A percentile compares a stretch with the other conserved stretches of the same genome.
phyloP scores from a whole-genome alignment of 2,329 filamentous ascomycete genomes.

The Fusarium sp. region DNA sequence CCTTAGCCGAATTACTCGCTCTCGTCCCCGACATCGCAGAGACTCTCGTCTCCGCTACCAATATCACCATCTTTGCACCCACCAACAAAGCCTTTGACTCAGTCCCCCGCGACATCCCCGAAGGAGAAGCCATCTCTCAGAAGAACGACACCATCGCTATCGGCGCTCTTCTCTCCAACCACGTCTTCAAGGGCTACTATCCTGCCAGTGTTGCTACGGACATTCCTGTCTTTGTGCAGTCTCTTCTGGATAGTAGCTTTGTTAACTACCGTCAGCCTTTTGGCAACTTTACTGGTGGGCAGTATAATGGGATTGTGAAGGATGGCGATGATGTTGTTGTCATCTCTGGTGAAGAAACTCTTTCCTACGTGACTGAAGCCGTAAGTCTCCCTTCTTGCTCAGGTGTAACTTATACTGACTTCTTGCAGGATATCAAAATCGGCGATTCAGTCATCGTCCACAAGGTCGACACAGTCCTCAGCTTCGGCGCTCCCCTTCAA shows the following conservation, averaged over 20 bases:
- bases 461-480: conserved; percentile 46
- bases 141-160: conserved; percentile 48
- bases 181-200: conserved; percentile 49
- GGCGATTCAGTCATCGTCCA: conserved; percentile 47
- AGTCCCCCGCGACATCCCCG: conserved; percentile 48
- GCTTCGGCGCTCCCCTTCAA: conserved; percentile 47
- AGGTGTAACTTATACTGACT: not conserved
- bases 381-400: conserved; percentile 18
- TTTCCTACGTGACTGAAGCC: conserved; percentile 50
- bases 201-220: conserved; percentile 45
- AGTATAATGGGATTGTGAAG: conserved; percentile 51
- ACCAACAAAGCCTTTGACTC: conserved; percentile 51
- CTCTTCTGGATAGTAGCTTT: conserved; percentile 47
- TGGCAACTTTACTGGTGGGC: conserved; percentile 52
- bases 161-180: conserved; percentile 48
- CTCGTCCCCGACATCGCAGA: conserved; percentile 45
- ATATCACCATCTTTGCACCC: conserved; percentile 52
- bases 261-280: conserved; percentile 50
- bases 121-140: conserved; percentile 48
- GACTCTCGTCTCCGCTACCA: conserved; percentile 46
- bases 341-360: conserved; percentile 48
- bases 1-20: conserved; percentile 29
- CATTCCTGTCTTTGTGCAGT: conserved; percentile 47
- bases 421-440: conserved; percentile 44
- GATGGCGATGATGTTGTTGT: conserved; percentile 48